Evolutionary conservation across 176 grass and related monocot species (phyloP), one percentile per base, ranked within the genome.

Genomic region (Rhynchospora tenuis): DNA sequence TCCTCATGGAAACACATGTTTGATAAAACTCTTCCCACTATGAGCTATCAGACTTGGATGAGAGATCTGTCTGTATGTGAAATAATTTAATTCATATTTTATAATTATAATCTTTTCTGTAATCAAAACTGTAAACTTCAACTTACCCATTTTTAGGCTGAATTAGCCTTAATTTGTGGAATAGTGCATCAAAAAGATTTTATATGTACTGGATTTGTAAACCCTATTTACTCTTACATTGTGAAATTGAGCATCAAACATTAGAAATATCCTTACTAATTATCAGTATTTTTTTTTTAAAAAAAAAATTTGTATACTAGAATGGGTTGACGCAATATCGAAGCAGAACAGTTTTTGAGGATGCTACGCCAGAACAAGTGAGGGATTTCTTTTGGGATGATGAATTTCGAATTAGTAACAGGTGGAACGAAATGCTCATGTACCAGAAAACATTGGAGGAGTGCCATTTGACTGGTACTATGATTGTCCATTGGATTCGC

Each of bases 391-490:
- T 97, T 50, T 88, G 91, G 70, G 87, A 97, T 1, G 94, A 97
- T 17, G 89, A 93, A 48, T 97, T 97, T 85, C 89, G 94, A 44
- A 86, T 93, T 64, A 90, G 89, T 23, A 97, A 97, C 71, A 93
- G 91, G 86, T 97, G 94, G 94, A 91, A 93, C 20, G 94, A 97
- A 64, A 97, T 97, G 94, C 94, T 97, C n/a, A 90, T 97, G 47
- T 83, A 89, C 59, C 85, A 93, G 52, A 78, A 93, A 27, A 93
- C 84, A 0, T 73, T 97, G 75, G 89, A 93, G 65, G 87, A 85
- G 58, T 97, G 91, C 55, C 81, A 84, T 19, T 88, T 65, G 65
- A 97, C 94, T 2, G 94, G 94, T 51, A 87, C 55, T 2, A 93
- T 85, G 89, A 84, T 91, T 83, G 94, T 97, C 50, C 91, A 97